These are phyloP conservation scores for Mrakia blollopis DNA, from an alignment of 768 basidiomycete species.

Conservation along the genomic window DNA sequence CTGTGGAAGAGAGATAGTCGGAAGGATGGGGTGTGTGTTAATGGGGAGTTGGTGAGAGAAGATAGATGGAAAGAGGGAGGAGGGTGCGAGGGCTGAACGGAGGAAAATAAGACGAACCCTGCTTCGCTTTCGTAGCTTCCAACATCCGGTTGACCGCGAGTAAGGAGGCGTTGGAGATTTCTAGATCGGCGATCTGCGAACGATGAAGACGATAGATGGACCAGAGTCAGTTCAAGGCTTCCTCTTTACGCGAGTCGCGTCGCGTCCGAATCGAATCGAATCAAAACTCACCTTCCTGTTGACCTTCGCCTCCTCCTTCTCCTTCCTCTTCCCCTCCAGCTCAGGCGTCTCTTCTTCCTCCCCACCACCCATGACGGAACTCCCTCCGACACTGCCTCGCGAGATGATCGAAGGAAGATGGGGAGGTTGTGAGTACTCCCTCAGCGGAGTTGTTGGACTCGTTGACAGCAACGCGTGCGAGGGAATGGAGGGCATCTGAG, in stretches of 20 bases:
- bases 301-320: conserved; percentile 31
- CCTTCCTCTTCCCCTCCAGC: conserved; percentile 11
- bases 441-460: not conserved
- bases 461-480: not conserved
- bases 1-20: not conserved
- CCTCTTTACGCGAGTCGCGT: no score
- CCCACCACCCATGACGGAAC: not conserved
- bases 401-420: not conserved
- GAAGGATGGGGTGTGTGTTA: not conserved
- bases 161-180: conserved; percentile 31
- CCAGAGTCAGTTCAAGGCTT: not conserved
- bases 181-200: conserved; percentile 31
- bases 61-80: not conserved
- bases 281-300: conserved; percentile 24
- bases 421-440: not conserved
- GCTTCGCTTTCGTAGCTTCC: conserved; percentile 29
- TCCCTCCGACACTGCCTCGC: not conserved
- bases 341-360: conserved; percentile 1
- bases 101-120: conserved; percentile 14
- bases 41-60: no score
- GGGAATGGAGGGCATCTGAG: not conserved
- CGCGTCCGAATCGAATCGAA: no score
- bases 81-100: not conserved
- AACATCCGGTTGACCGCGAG: conserved; percentile 28
- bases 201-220: not conserved